Percentiles rank a stretch among this genome's conserved stretches.
These are phyloP conservation scores for Vanilla planifolia DNA, from an alignment of 106 monocot genomes.

Conservation along the genomic window DNA sequence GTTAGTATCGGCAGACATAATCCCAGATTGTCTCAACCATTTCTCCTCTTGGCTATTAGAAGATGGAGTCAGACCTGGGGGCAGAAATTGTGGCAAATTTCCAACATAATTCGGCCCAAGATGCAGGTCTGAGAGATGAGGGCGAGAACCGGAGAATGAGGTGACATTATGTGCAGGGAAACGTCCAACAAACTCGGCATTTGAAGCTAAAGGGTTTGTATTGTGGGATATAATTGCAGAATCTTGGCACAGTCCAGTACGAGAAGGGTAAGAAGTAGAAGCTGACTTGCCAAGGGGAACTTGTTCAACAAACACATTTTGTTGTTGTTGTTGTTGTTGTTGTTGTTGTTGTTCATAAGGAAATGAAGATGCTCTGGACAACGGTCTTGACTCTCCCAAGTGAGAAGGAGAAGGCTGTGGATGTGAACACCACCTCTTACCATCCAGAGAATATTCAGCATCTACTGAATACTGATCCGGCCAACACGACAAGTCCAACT, in stretches of 20 bases:
- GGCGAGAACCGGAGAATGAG: slow-evolving; percentile 19
- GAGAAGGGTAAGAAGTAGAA: slow-evolving; percentile 4
- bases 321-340: slow-evolving; percentile 1
- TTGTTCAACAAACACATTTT: slow-evolving; percentile 2
- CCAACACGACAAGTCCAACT: not conserved
- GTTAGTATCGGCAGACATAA: slow-evolving; percentile 22
- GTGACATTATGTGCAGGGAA: slow-evolving; percentile 25
- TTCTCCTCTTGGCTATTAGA: slow-evolving; percentile 16
- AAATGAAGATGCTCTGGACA: not conserved
- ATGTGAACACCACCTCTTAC: slow-evolving; percentile 9
- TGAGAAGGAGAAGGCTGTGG: slow-evolving; percentile 8
- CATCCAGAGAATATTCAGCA: slow-evolving; percentile 6
- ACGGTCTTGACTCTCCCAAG: slow-evolving; percentile 2
- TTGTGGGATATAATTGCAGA: slow-evolving; percentile 14
- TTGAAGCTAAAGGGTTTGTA: not conserved
- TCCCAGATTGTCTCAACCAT: slow-evolving; percentile 22
- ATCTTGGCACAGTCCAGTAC: not conserved
- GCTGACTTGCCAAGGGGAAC: not conserved
- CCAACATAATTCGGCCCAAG: slow-evolving; percentile 20
- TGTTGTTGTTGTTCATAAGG: slow-evolving; percentile 3
- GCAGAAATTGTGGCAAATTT: slow-evolving; percentile 19
- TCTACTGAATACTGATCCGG: slow-evolving; percentile 6
- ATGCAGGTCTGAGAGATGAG: slow-evolving; percentile 12
- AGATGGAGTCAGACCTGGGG: slow-evolving; percentile 13
- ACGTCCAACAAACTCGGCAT: slow-evolving; percentile 12